Evolutionary conservation across 305 asterid genomes (phyloP).

Genomic region (Fraxinus ornus): DNA sequence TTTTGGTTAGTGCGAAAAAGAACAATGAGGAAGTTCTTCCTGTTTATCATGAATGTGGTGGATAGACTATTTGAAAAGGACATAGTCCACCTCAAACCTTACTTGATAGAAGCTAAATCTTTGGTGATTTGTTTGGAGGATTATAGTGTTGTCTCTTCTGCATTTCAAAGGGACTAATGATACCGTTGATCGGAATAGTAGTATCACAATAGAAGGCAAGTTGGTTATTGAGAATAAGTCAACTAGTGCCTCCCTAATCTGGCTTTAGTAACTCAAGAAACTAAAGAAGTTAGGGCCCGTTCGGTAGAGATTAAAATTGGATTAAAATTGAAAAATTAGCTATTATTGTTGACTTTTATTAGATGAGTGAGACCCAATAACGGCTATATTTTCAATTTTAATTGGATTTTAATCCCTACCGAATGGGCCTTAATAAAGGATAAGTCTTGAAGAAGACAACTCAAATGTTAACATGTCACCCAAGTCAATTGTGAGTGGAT

Average conservation of each 20-base stretch:
- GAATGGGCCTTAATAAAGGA: background rate
- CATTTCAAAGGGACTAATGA: conserved; percentile 38
- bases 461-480: background rate
- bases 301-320: too few species aligned
- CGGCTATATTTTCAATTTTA: too few species aligned
- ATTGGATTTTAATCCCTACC: too few species aligned
- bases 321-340: too few species aligned
- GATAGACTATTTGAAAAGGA: conserved; percentile 60
- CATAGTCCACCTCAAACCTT: conserved; percentile 66
- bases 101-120: conserved; percentile 46
- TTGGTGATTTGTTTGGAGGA: conserved; percentile 36
- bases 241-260: background rate
- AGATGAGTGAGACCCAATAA: too few species aligned
- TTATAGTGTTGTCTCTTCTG: conserved; percentile 48
- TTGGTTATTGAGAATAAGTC: background rate
- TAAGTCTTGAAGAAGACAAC: background rate
- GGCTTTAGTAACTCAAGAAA: background rate
- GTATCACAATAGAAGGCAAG: background rate
- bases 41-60: conserved; percentile 61
- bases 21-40: conserved; percentile 49
- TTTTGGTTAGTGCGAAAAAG: background rate
- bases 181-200: background rate
- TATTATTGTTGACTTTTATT: too few species aligned
- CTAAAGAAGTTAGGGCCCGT: background rate
- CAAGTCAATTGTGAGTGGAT: background rate